A percentile compares a stretch with the other conserved stretches of the same genome.
Conservation (phyloP, 371 early-diverging fungal species). For the Globomyces sp. region DNA sequence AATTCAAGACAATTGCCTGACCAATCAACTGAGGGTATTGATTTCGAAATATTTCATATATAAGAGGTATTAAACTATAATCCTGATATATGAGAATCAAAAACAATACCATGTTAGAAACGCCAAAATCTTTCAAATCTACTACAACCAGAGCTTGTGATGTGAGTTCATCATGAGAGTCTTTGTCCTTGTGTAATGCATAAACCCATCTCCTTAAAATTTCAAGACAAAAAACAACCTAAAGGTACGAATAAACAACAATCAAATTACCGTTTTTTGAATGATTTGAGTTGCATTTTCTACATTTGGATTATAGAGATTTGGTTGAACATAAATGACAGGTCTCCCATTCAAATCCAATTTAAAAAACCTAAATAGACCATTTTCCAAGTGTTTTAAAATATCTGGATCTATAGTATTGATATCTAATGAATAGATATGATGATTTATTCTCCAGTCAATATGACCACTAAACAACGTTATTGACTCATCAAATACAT, state of each 20-base stretch:
- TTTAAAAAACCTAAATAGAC: slow-evolving; percentile 30
- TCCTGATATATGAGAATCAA: slow-evolving; percentile 17
- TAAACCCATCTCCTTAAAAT: slow-evolving; percentile 30
- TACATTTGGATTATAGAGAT: slow-evolving; percentile 20
- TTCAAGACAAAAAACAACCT: slow-evolving; percentile 34
- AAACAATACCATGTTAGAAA: slow-evolving; percentile 30
- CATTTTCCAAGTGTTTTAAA: slow-evolving; percentile 18
- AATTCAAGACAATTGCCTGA: slow-evolving; percentile 46
- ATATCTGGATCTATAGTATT: slow-evolving; percentile 17
- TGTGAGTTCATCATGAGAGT: not conserved
- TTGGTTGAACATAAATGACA: slow-evolving; percentile 27
- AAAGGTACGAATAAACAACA: too few relatives aligned
- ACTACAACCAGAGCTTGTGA: slow-evolving; percentile 35
- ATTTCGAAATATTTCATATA: slow-evolving; percentile 38
- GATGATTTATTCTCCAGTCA: slow-evolving; percentile 35
- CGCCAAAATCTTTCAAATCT: slow-evolving; percentile 41
- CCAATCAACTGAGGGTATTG: slow-evolving; percentile 47
- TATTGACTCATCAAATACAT: slow-evolving; percentile 12
- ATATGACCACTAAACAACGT: slow-evolving; percentile 26
- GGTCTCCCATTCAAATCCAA: slow-evolving; percentile 35
- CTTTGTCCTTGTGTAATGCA: slow-evolving; percentile 21
- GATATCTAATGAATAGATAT: slow-evolving; percentile 18
- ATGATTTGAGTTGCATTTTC: slow-evolving; percentile 28
- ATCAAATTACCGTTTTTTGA: slow-evolving; percentile 10
- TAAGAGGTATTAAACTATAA: slow-evolving; percentile 41